Conservation (phyloP, 1,139 yeast genomes). For the Debaryomyces singareniensis region DNA sequence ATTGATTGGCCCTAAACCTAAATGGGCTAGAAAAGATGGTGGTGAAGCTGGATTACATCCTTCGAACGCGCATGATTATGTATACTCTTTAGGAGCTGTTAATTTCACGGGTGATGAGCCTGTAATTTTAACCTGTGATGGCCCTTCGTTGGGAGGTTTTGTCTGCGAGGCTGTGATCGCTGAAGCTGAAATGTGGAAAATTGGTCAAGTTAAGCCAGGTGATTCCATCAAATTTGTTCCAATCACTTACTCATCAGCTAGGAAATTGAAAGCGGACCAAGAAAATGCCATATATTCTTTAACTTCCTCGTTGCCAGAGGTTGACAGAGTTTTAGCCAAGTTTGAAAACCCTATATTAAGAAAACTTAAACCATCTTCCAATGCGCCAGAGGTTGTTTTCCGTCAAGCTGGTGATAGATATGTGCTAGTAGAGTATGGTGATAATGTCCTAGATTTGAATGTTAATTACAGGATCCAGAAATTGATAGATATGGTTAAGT, state of each 20-base stretch:
- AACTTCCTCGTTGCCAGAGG: conserved; percentile 33
- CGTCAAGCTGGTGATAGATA: conserved; percentile 98
- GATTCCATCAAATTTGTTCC: conserved; percentile 79
- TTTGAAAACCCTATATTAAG: conserved; percentile 62
- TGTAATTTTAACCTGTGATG: conserved; percentile 92
- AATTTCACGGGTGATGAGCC: conserved; percentile 99
- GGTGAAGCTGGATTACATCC: conserved; percentile 99
- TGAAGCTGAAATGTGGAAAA: conserved; percentile 96
- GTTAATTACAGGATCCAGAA: conserved; percentile 79
- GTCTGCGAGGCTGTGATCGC: conserved; percentile 95
- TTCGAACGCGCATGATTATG: conserved; percentile 95
- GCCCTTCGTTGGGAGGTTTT: conserved; percentile 95
- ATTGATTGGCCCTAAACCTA: conserved; percentile 90
- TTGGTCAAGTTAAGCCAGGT: conserved; percentile 96
- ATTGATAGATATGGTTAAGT: conserved; percentile 65
- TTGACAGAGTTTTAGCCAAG: conserved; percentile 25
- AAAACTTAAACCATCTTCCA: conserved; percentile 36
- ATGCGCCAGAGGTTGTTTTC: conserved; percentile 69
- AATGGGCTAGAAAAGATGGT: conserved; percentile 96
- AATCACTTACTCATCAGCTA: conserved; percentile 61
- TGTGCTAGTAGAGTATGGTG: conserved; percentile 87
- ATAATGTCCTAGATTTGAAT: conserved; percentile 77
- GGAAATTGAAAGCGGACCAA: conserved; percentile 53
- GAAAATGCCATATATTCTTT: conserved; percentile 46
- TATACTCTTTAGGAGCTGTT: conserved; percentile 91